These are phyloP conservation scores for Debaryomyces psychrophilus DNA, from an alignment of 1,139 yeast species.

Conservation along the genomic window DNA sequence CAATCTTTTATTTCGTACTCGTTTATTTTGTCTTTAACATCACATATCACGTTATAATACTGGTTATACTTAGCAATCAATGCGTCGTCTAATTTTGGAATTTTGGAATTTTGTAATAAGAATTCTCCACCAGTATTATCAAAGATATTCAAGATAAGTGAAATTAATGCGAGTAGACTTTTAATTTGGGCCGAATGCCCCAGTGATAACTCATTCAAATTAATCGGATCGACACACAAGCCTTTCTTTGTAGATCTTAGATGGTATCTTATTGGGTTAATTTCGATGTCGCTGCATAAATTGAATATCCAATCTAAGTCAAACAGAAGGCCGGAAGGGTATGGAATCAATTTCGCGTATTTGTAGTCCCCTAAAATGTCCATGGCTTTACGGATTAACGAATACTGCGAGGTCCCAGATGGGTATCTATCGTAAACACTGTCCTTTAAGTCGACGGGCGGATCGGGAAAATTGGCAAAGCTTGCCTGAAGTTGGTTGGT, in stretches of 20 bases:
- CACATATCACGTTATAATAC: constrained; percentile 28
- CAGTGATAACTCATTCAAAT: constrained; percentile 39
- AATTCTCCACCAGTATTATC: constrained; percentile 42
- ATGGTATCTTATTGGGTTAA: constrained; percentile 52
- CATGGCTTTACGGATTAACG: constrained; percentile 45
- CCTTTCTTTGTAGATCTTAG: constrained; percentile 45
- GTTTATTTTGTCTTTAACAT: constrained; percentile 29
- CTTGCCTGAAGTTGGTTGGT: constrained; percentile 30
- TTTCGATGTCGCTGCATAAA: constrained; percentile 51
- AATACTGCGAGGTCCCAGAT: constrained; percentile 56
- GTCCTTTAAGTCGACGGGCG: constrained; percentile 42
- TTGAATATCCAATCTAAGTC: constrained; percentile 41
- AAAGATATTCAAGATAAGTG: constrained; percentile 34
- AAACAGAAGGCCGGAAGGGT: constrained; percentile 23
- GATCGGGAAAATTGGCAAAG: constrained; percentile 48
- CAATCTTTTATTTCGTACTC: constrained; percentile 42
- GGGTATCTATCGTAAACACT: constrained; percentile 53
- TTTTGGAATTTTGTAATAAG: constrained; percentile 44
- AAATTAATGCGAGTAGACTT: constrained; percentile 34
- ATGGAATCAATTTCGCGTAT: constrained; percentile 29
- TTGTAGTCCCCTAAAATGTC: constrained; percentile 32
- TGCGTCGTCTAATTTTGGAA: constrained; percentile 40
- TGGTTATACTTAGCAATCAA: constrained; percentile 26
- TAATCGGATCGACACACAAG: constrained; percentile 40
- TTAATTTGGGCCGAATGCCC: constrained; percentile 24